Evolutionary conservation across 305 asterid genomes (phyloP).

Genomic region (Fraxinus baroniana): DNA sequence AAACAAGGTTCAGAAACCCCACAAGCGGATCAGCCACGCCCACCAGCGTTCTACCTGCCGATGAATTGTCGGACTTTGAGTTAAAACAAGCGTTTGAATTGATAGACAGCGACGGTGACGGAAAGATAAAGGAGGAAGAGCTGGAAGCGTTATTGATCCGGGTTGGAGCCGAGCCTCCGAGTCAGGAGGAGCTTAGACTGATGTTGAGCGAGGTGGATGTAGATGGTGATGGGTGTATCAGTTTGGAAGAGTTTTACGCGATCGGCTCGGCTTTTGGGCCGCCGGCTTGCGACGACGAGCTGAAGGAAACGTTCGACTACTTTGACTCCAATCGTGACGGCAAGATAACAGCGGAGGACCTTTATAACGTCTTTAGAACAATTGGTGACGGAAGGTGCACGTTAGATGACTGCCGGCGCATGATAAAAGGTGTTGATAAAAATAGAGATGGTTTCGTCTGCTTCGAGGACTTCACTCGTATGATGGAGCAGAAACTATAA

Average conservation of each 20-base stretch:
- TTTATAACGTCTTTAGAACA: conserved; percentile 45
- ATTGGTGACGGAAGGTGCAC: conserved; percentile 70
- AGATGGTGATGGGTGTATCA: no score
- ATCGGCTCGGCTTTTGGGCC: conserved; percentile 51
- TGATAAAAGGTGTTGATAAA: conserved; percentile 68
- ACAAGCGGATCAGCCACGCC: neutral
- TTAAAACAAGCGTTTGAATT: no score
- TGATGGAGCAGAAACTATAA: conserved; percentile 62
- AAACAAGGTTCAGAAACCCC: conserved; percentile 23
- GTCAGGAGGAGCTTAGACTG: no score
- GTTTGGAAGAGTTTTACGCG: conserved; percentile 1
- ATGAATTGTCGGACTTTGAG: no score
- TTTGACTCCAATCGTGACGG: conserved; percentile 84
- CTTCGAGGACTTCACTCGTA: conserved; percentile 71
- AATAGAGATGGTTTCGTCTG: conserved; percentile 91
- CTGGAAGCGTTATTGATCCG: no score
- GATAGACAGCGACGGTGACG: no score
- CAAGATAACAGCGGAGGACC: conserved; percentile 77
- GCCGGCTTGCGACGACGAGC: conserved; percentile 46
- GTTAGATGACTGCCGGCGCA: conserved; percentile 81
- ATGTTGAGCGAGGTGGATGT: no score
- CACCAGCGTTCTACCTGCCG: no score
- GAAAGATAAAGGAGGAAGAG: no score
- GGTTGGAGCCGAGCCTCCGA: no score
- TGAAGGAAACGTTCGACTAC: conserved; percentile 62